A percentile compares a stretch with the other conserved stretches of the same genome.
These are phyloP conservation scores for Auricularia sp. DNA, from an alignment of 768 basidiomycete genomes.

Conservation along the genomic window DNA sequence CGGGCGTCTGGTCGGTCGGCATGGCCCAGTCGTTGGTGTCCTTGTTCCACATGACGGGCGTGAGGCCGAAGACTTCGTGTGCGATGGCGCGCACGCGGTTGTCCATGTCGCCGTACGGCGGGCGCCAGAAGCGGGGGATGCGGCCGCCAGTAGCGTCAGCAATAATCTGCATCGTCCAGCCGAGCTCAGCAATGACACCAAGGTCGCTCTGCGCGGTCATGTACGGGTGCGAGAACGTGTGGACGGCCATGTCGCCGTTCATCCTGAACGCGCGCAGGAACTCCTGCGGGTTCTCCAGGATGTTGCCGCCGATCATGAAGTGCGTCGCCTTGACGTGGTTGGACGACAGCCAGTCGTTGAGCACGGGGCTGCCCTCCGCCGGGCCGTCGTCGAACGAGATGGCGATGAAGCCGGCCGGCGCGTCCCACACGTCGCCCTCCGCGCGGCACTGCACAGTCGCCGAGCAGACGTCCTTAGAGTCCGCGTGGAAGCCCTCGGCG, in stretches of 20 bases:
- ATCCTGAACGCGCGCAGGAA: constrained; percentile 45
- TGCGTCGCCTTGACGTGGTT: constrained; percentile 70
- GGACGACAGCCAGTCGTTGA: constrained; percentile 58
- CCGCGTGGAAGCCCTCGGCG: constrained; percentile 29
- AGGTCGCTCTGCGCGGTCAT: constrained; percentile 71
- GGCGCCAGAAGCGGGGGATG: constrained; percentile 74
- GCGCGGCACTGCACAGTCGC: constrained; percentile 57
- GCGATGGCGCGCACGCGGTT: constrained; percentile 80
- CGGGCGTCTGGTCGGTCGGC: constrained; percentile 20
- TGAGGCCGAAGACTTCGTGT: constrained; percentile 73
- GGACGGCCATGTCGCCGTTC: constrained; percentile 33
- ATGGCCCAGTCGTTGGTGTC: constrained; percentile 69
- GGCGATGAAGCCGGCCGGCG: constrained; percentile 57
- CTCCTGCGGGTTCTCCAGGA: constrained; percentile 43
- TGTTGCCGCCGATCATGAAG: constrained; percentile 82
- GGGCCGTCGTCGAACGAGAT: constrained; percentile 80
- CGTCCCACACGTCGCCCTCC: constrained; percentile 61
- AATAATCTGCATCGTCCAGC: constrained; percentile 73
- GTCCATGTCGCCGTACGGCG: constrained; percentile 80
- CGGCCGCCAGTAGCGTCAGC: constrained; percentile 72
- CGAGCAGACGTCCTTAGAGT: constrained; percentile 50
- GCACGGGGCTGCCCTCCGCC: constrained; percentile 25
- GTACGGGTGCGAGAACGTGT: constrained; percentile 68
- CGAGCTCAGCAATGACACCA: constrained; percentile 64
- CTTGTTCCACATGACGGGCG: constrained; percentile 83